Base-by-base conservation (phyloP, 2,329 filamentous ascomycete species). In the Fusarium bactridioides region DNA sequence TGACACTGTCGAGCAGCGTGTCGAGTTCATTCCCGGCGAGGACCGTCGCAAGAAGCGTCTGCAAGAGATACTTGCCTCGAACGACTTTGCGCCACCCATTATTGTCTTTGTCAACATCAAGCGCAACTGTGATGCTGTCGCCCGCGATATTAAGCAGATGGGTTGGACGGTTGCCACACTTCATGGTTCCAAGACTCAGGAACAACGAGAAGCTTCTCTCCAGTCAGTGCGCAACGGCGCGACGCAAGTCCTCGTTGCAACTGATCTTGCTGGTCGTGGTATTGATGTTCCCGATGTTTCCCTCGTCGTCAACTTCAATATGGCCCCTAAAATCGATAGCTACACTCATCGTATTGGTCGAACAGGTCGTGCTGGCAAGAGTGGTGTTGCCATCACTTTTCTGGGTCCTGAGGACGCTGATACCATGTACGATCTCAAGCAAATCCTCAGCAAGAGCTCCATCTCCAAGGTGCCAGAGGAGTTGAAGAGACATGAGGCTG, bases 101-200 rank as follows among this genome's bases (percentile, higher is more conserved):
- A 99, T 99, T 77, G 95, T 99, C 72, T 99, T 99, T 81, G 96
- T 99, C 89, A 99, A 99, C 83, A 98, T 98, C 90, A 98, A 98
- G 84, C 93, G 95, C 77, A 98, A 98, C 85, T 98, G 95, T 85
- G 96, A 99, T 81, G 93, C 94, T 66, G 92, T 99, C 53, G 95
- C 95, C 7, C 90, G 94, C 69, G 95, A 98, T 79, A 96, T 99
- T 85, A 96, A 97, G 80, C 89, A 93, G 58, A 96, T 96, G 91
- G 96, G 96, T 76, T 96, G 94, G 87, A 93, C 90, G 25, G 90
- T 92, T 12, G 95, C 97, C 77, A 98, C 95, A 0, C 85, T 99
- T 37, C 96, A 99, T 84, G 95, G 96, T 71, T 94, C 91, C 84
- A 99, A 99, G 83, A 97, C 95, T 0, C 96, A 99, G 83, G 96